Evolutionary conservation across 176 grass and related monocot species (phyloP).

Genomic region (Avena sativa): DNA sequence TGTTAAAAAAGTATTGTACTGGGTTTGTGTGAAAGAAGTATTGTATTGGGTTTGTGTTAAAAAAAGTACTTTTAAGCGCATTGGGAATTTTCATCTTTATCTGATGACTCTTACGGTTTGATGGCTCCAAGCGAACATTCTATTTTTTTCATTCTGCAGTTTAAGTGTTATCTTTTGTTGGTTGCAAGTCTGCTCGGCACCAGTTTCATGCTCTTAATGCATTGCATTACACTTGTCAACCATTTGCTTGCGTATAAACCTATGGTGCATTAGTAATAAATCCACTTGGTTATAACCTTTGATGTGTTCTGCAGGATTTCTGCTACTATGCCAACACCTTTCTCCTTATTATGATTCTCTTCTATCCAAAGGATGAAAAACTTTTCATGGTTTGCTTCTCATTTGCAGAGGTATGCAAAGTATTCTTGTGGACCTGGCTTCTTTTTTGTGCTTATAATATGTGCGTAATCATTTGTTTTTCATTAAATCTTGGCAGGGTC

Average conservation of each 20-base stretch:
- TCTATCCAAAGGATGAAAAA: slow-evolving; percentile 97
- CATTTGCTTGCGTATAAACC: background rate
- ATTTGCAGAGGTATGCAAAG: slow-evolving; percentile 89
- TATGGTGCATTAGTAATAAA: slow-evolving; percentile 7
- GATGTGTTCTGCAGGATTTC: slow-evolving; percentile 74
- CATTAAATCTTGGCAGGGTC: slow-evolving; percentile 64
- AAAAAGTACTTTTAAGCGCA: background rate
- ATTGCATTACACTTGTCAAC: background rate
- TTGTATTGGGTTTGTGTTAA: too few species aligned
- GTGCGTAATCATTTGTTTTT: slow-evolving; percentile 34
- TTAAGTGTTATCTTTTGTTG: background rate
- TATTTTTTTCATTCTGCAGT: background rate
- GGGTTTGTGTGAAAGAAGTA: background rate
- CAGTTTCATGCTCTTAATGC: background rate
- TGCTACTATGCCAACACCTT: slow-evolving; percentile 99
- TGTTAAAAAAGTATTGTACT: background rate
- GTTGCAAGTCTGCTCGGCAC: background rate
- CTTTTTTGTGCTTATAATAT: background rate
- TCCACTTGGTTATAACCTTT: background rate
- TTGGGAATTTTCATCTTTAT: background rate
- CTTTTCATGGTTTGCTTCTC: slow-evolving; percentile 99
- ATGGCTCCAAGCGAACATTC: background rate
- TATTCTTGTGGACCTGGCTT: slow-evolving; percentile 3
- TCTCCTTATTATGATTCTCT: slow-evolving; percentile 91
- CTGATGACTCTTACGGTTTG: background rate